Evolutionary conservation across 371 early-diverging fungal species (phyloP), one percentile per base, ranked within the genome.

Genomic region (Mucor ambiguus): DNA sequence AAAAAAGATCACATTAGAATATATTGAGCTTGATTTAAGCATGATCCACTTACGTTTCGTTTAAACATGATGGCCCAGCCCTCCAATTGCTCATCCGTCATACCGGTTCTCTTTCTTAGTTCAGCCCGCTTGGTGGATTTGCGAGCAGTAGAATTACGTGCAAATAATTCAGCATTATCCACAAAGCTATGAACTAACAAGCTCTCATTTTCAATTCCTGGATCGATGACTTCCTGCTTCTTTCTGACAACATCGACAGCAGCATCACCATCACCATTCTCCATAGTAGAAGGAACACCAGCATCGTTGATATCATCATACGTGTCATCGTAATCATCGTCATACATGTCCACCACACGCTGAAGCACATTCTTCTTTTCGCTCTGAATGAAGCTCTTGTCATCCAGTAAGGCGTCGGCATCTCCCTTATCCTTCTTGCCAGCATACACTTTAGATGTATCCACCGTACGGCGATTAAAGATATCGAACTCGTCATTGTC

Each of bases 401-500:
- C 92, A 29, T 85, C 74, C 69, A 88, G 56, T 11, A 69, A 32
- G 14, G 28, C 16, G 57, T 62, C 69, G 11, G 67, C 67, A 64
- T 78, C 60, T 61, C 85, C 88, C 83, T 79, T 72, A 79, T 86
- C 81, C 28, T 72, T 72, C 55, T 96, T 94, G 56, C 94, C 95
- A 29, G 80, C 74, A 57, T 87, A 81, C 8, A 96, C 85, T 48
- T 87, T 89, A 29, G 74, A 74, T 46, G 74, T 64, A 66, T 95
- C 92, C 14, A 94, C 75, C 0, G 70, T 71, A 2, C 76, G 75
- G 28, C 66, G 69, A 16, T 83, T 74, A 77, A 96, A 93, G 12
- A 96, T 83, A 71, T 96, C 96, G 79, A 95, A 95, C 63, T 93
- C 94, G 72, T 96, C 96, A 61, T 93, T 92, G 70, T 96, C 96